phyloP scores from a whole-genome alignment of 2,329 filamentous ascomycete species.

The Aspergillus fructus region DNA sequence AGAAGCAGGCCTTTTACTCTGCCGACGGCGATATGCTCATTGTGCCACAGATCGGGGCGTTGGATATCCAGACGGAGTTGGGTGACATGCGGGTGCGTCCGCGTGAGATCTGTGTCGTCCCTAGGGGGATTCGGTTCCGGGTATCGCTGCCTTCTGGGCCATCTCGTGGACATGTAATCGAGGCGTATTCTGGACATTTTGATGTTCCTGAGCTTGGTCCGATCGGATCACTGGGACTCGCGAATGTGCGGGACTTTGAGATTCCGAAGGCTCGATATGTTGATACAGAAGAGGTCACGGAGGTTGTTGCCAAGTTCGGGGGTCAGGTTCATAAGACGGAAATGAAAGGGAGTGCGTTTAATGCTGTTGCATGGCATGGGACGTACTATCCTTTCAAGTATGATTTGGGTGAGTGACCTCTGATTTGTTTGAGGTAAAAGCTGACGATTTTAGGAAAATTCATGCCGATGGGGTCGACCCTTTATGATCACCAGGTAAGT shows the following conservation, averaged over 20 bases:
- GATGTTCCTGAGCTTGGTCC: constrained; percentile 6
- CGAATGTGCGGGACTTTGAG: constrained; percentile 5
- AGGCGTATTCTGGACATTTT: constrained; percentile 6
- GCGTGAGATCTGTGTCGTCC: constrained; percentile 3
- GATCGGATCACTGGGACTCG: constrained; percentile 2
- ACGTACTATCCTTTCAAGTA: constrained; percentile 12
- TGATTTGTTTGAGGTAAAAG: neutral
- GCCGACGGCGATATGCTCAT: constrained; percentile 6
- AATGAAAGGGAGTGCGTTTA: constrained; percentile 8
- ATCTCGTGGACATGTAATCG: constrained; percentile 5
- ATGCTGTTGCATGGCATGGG: constrained; percentile 6
- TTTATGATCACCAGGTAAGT: constrained; percentile 8
- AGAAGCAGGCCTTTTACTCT: constrained; percentile 7
- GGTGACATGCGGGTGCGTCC: constrained; percentile 4
- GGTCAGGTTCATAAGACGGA: neutral
- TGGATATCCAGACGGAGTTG: constrained; percentile 7
- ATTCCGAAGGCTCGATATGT: constrained; percentile 1
- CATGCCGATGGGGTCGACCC: constrained; percentile 7
- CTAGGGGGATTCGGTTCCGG: constrained; percentile 2
- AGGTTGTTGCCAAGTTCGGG: constrained; percentile 4
- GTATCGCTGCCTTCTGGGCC: constrained; percentile 1
- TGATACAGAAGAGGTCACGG: constrained; percentile 1
- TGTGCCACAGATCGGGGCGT: neutral
- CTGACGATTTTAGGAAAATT: neutral
- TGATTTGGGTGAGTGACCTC: neutral